Base-by-base conservation (phyloP, 2,329 filamentous ascomycete species). In the Venturia oleaginea region DNA sequence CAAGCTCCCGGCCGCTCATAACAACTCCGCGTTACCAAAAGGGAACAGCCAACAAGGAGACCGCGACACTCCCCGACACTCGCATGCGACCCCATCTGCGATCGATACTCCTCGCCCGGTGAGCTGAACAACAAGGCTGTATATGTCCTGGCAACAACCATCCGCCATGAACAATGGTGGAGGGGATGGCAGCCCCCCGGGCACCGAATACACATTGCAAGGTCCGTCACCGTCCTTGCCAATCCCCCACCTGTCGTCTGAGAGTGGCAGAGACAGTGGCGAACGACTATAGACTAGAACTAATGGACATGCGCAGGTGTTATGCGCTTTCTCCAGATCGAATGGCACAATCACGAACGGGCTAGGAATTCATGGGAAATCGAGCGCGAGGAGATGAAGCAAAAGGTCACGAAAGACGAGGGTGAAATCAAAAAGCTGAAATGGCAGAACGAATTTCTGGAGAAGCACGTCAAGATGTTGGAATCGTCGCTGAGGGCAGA, bases 311-410 rank as follows among this genome's bases (percentile, higher is more conserved):
- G 34, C 64, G 40, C 70, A 94, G 91, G 94, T 73, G 94, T 99
- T 43, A 99, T 99, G 94, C 92, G 94, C 77, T 99, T 99, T 76
- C 86, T 99, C 46, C 94, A 99, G 79, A 94, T 94, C 59, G 93
- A 99, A 84, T 99, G 94, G 94, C 94, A 99, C 78, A 89, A 91
- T 70, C 93, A 99, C 76, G 94, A 99, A 78, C 90, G 94, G 77
- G 94, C 97, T 74, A 87, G 94, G 71, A 99, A 99, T 78, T 88
- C 92, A 43, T 99, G 94, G 94, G 94, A 99, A 77, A 99, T 99
- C 74, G 94, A 99, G 78, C 88, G 92, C 73, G 94, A 96, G 71
- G 94, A 99, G 79, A 97, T 99, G 94, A 96, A 96, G 80, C 92
- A 91, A 69, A 88, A 95, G 72, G 97, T 99, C 78, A 93, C 93